These are phyloP conservation scores for Phytopythium aichiense DNA, from an alignment of 352 stramenopile species.

Conservation along the genomic window DNA sequence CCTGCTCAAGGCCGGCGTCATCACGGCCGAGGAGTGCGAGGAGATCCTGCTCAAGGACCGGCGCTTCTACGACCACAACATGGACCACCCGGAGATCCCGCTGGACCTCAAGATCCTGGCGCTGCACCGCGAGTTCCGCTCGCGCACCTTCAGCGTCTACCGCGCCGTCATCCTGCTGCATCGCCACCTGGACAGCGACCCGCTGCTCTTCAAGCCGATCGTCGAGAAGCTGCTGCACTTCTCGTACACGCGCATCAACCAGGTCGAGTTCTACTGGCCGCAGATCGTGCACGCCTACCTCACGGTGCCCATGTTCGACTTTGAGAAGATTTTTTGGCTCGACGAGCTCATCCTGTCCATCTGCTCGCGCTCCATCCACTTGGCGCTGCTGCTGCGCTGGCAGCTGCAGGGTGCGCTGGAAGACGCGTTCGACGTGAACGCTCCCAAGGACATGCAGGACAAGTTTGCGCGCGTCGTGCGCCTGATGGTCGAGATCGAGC, in stretches of 20 bases:
- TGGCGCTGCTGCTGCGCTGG: conserved; percentile 82
- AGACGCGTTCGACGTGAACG: conserved; percentile 75
- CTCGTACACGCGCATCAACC: conserved; percentile 86
- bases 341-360: conserved; percentile 87
- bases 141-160: conserved; percentile 75
- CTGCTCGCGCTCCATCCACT: conserved; percentile 81
- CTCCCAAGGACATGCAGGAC: conserved; percentile 80
- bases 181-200: conserved; percentile 80
- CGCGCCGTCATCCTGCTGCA: conserved; percentile 83
- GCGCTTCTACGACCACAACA: conserved; percentile 78
- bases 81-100: conserved; percentile 81
- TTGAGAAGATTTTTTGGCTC: conserved; percentile 89
- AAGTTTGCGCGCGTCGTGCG: conserved; percentile 82
- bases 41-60: conserved; percentile 80
- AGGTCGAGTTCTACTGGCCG: conserved; percentile 91
- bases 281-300: conserved; percentile 89
- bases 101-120: conserved; percentile 83
- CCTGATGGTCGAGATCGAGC: conserved; percentile 84
- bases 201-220: conserved; percentile 84
- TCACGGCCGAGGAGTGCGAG: conserved; percentile 87
- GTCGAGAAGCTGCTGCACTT: conserved; percentile 82
- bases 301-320: conserved; percentile 86
- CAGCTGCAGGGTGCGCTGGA: conserved; percentile 84
- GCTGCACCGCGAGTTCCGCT: conserved; percentile 85
- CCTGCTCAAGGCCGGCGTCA: conserved; percentile 74